Base-by-base conservation (phyloP, 805 yeast species). In the Candida sakaeoensis region DNA sequence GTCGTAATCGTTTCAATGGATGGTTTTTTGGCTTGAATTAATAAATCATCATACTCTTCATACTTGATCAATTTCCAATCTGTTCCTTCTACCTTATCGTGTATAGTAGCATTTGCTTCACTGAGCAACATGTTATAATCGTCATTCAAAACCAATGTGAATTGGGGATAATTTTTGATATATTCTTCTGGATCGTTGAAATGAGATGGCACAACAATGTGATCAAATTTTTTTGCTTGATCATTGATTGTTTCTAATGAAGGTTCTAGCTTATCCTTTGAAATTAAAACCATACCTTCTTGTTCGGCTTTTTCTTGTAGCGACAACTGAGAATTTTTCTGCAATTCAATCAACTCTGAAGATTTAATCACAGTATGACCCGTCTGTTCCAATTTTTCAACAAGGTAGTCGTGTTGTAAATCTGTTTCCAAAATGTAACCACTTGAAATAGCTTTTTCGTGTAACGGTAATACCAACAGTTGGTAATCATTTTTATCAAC, bases 11-110 rank as follows among this genome's bases (percentile, higher is more conserved):
- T 46, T 21, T 56, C 61, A 25, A 61, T 41, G 3, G 61, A 47
- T 8, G 62, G 61, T 40, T 55, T 62, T 22, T 56, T 50, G 1
- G 63, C 64, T 29, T 49, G 50, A 10, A 53, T 36, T 10, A 59
- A 49, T 33, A 68, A 51, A 22, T 62, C 58, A 17, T 65, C 68
- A 35, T 63, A 61, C 31, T 55, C 55, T 12, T 51, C 53, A 12
- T 42, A 34, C 16, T 48, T 35, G 4, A 56, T 34, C 8, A 58
- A 24, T 31, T 44, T 40, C 15, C 36, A 36, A 25, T 40, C 36
- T 8, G 46, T 35, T 2, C 46, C 47, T 30, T 36, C 33, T 9
- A 37, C n/a, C 32, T 46, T 43, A 13, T 45, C 40, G n/a, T 24
- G 22, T 4, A 38, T 35, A 3, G 57, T 57, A 10, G 51, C 47